Conservation (phyloP, 2,329 filamentous ascomycete genomes). For the Cladobotryum protrusum region DNA sequence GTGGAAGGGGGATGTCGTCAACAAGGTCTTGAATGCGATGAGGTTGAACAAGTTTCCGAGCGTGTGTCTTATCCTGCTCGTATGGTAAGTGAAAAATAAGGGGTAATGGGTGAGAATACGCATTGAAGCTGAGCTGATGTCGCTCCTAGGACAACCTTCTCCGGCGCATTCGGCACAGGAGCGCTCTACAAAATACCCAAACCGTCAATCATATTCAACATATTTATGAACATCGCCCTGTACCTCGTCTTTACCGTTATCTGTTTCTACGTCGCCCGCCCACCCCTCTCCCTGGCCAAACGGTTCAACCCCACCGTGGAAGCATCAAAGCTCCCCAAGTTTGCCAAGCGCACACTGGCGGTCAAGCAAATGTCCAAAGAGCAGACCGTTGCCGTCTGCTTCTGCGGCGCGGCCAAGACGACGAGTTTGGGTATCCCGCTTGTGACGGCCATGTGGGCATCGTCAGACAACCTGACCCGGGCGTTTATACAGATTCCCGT, state of each 20-base stretch:
- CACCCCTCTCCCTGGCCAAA: slow-evolving; percentile 28
- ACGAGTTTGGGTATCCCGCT: slow-evolving; percentile 64
- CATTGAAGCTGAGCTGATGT: not conserved
- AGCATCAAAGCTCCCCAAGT: slow-evolving; percentile 23
- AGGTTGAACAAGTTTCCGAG: slow-evolving; percentile 45
- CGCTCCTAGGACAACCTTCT: slow-evolving; percentile 56
- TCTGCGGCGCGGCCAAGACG: slow-evolving; percentile 68
- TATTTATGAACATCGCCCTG: slow-evolving; percentile 60
- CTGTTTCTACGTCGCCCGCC: slow-evolving; percentile 47
- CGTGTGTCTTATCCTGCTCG: slow-evolving; percentile 40
- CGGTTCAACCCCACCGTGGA: slow-evolving; percentile 29
- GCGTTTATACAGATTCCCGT: slow-evolving; percentile 58
- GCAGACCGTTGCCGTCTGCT: slow-evolving; percentile 64
- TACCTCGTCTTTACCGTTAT: slow-evolving; percentile 58
- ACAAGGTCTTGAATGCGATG: slow-evolving; percentile 47
- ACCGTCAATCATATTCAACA: slow-evolving; percentile 58
- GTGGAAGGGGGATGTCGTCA: slow-evolving; percentile 43
- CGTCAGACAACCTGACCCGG: slow-evolving; percentile 46
- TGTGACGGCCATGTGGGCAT: slow-evolving; percentile 60
- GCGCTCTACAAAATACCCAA: slow-evolving; percentile 53
- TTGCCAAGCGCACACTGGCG: slow-evolving; percentile 33
- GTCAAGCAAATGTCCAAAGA: slow-evolving; percentile 49
- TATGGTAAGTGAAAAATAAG: slow-evolving; percentile 34
- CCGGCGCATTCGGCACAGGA: slow-evolving; percentile 57
- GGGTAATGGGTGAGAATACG: no score